Conservation (phyloP, 306 rosid species). For the Pachyrhizus erosus region DNA sequence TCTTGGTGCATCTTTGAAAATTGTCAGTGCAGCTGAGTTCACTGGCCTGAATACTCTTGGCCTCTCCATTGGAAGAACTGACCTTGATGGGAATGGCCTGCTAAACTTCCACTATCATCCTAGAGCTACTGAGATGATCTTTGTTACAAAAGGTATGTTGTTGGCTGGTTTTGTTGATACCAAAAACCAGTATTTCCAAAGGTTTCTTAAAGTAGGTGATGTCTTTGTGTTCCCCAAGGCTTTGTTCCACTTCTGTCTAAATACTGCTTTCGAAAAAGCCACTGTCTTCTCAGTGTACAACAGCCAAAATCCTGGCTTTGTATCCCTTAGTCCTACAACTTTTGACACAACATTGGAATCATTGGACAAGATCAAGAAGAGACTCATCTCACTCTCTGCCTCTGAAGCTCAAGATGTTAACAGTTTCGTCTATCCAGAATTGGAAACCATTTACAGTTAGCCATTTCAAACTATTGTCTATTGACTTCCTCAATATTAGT, state of each 20-base stretch:
- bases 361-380: slow-evolving; percentile 43
- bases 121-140: slow-evolving; percentile 79
- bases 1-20: slow-evolving; percentile 52
- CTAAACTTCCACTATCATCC: slow-evolving; percentile 73
- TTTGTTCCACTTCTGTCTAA: slow-evolving; percentile 69
- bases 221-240: slow-evolving; percentile 81
- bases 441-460: slow-evolving; percentile 45
- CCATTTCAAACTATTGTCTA: not conserved
- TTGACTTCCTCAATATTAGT: slow-evolving; percentile 23
- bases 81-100: slow-evolving; percentile 57
- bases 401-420: slow-evolving; percentile 31
- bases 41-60: slow-evolving; percentile 80
- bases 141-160: slow-evolving; percentile 62
- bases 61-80: slow-evolving; percentile 75
- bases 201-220: slow-evolving; percentile 61
- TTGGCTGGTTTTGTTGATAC: slow-evolving; percentile 77
- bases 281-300: slow-evolving; percentile 66
- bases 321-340: slow-evolving; percentile 43
- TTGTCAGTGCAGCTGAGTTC: slow-evolving; percentile 66
- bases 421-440: slow-evolving; percentile 25
- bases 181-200: slow-evolving; percentile 56
- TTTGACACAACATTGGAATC: slow-evolving; percentile 47
- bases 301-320: slow-evolving; percentile 79
- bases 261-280: slow-evolving; percentile 57
- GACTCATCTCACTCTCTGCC: slow-evolving; percentile 48